phyloP scores from a whole-genome alignment of 345 rosid genomes.

The Ailanthus altissimus region DNA sequence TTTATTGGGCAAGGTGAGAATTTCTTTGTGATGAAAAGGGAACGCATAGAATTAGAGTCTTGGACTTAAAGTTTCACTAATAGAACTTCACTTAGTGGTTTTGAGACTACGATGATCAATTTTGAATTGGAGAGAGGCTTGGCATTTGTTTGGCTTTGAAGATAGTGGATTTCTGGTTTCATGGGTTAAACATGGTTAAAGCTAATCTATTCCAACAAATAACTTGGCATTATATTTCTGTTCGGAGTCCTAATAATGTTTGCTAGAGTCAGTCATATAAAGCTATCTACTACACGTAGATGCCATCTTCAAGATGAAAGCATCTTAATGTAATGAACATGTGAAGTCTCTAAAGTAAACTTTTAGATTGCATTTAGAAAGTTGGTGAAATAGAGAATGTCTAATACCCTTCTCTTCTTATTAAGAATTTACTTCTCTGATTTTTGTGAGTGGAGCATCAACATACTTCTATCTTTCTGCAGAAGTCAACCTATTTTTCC shows the following conservation, averaged over 20 bases:
- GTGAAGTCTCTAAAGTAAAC: background rate
- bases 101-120: background rate
- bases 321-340: background rate
- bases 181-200: background rate
- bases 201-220: background rate
- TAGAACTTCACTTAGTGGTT: background rate
- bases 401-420: background rate
- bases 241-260: background rate
- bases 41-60: background rate
- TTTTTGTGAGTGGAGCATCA: background rate
- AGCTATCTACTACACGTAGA: background rate
- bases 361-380: background rate
- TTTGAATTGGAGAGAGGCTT: background rate
- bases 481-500: conserved; percentile 33
- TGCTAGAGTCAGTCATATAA: background rate
- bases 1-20: background rate
- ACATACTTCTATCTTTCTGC: conserved; percentile 8
- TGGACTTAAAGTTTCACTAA: background rate
- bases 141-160: background rate
- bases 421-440: background rate
- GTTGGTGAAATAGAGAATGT: background rate
- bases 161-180: background rate
- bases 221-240: background rate
- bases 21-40: background rate
- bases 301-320: background rate